Conservation (phyloP, 768 basidiomycete species). For the Mycena pura region DNA sequence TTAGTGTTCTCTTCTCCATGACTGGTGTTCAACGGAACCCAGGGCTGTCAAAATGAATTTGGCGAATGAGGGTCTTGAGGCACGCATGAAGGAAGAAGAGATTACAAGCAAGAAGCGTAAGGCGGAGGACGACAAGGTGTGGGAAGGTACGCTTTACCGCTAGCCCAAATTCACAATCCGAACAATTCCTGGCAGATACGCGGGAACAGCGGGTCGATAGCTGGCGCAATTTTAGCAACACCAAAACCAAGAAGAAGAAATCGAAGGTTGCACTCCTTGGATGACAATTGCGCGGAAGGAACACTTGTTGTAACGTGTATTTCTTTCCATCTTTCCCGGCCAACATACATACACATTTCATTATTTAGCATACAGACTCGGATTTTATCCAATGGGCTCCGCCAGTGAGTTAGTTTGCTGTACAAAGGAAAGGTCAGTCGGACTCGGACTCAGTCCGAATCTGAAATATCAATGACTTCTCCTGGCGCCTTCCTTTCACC, state of each 20-base stretch:
- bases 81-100: constrained; percentile 92
- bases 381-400: constrained; percentile 19
- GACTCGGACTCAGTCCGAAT: constrained; percentile 49
- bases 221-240: constrained; percentile 77
- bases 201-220: constrained; percentile 85
- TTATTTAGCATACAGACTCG: constrained; percentile 22
- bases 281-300: constrained; percentile 38
- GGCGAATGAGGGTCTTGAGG: constrained; percentile 91
- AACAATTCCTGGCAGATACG: constrained; percentile 51
- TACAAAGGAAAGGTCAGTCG: constrained; percentile 24
- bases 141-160: constrained; percentile 74
- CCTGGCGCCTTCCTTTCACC: constrained; percentile 29
- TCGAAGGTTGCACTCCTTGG: constrained; percentile 70
- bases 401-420: constrained; percentile 16
- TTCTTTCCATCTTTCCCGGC: constrained; percentile 17
- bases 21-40: neutral
- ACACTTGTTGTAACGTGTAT: constrained; percentile 29
- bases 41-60: constrained; percentile 91
- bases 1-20: constrained; percentile 16
- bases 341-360: constrained; percentile 31
- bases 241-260: constrained; percentile 84
- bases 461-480: constrained; percentile 67
- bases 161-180: neutral
- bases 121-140: constrained; percentile 83
- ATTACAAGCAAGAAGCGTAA: constrained; percentile 80